Percentiles rank a stretch among this genome's conserved stretches.
phyloP scores from a whole-genome alignment of 2,329 filamentous ascomycete genomes.

The Apiospora koreana region DNA sequence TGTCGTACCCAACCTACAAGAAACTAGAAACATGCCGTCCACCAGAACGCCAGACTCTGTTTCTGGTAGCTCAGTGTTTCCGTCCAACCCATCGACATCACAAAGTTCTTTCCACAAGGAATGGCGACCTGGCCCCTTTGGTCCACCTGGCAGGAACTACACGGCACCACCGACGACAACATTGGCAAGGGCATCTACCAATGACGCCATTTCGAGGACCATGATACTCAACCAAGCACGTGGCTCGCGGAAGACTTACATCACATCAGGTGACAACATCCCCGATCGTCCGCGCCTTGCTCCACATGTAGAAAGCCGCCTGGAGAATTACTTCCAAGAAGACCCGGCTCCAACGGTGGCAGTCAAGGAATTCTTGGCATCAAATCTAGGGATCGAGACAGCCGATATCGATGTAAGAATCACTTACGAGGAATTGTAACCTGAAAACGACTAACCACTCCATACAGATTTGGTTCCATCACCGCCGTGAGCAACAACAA shows the following conservation, averaged over 20 bases:
- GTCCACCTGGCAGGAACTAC: conserved; percentile 16
- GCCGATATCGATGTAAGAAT: conserved; percentile 48
- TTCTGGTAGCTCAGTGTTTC: neutral
- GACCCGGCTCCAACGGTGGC: conserved; percentile 50
- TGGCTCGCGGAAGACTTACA: conserved; percentile 40
- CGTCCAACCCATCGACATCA: neutral
- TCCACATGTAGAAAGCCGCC: conserved; percentile 48
- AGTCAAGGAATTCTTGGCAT: conserved; percentile 54
- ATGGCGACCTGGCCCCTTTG: neutral
- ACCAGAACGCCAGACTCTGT: neutral
- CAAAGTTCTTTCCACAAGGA: neutral
- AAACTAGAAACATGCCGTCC: neutral
- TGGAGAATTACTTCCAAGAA: conserved; percentile 55
- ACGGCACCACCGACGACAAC: conserved; percentile 19
- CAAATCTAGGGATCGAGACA: conserved; percentile 53
- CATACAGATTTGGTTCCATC: conserved; percentile 53
- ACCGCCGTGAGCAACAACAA: conserved; percentile 51
- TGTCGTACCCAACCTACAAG: conserved; percentile 15
- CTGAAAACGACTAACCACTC: neutral
- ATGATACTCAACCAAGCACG: conserved; percentile 49
- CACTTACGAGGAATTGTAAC: neutral
- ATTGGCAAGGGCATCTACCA: conserved; percentile 21
- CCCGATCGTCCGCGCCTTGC: conserved; percentile 48
- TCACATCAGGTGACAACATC: conserved; percentile 35
- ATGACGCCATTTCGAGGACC: conserved; percentile 37